Percentiles rank a stretch among this genome's conserved stretches.
phyloP scores from a whole-genome alignment of 2,329 filamentous ascomycete species.

The Cladophialophora carrionii region DNA sequence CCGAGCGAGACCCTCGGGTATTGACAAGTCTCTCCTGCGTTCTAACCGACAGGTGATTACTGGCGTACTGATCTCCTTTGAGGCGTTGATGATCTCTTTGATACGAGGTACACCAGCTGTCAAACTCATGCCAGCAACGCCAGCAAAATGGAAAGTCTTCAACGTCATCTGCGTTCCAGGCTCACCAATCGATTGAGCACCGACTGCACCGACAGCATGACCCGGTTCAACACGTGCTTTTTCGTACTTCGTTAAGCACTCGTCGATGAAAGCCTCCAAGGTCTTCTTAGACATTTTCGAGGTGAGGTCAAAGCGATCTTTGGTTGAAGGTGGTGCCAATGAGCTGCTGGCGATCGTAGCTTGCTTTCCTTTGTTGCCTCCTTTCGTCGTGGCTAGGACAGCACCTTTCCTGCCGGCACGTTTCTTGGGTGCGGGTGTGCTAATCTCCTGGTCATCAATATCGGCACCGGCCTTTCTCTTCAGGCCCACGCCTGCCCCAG shows the following conservation, averaged over 20 bases:
- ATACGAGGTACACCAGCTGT: slow-evolving; percentile 99
- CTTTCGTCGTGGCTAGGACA: slow-evolving; percentile 17
- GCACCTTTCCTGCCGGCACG: slow-evolving; percentile 26
- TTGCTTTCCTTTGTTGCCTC: slow-evolving; percentile 34
- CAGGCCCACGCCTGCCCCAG: slow-evolving; percentile 1
- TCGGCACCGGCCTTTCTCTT: slow-evolving; percentile 41
- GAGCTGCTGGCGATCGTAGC: slow-evolving; percentile 5
- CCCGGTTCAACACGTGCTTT: slow-evolving; percentile 91
- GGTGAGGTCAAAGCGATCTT: slow-evolving; percentile 63
- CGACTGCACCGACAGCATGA: slow-evolving; percentile 92
- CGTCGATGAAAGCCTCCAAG: slow-evolving; percentile 72
- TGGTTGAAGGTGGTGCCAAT: slow-evolving; percentile 34
- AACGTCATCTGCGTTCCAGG: slow-evolving; percentile 99
- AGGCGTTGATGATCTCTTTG: slow-evolving; percentile 99
- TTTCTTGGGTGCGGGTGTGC: slow-evolving; percentile 38
- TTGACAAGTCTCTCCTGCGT: slow-evolving; percentile 35
- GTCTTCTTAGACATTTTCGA: slow-evolving; percentile 80
- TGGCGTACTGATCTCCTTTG: slow-evolving; percentile 88
- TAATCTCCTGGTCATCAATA: slow-evolving; percentile 44
- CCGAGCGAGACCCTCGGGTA: slow-evolving; percentile 58
- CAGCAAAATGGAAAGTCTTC: slow-evolving; percentile 99
- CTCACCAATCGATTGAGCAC: slow-evolving; percentile 96
- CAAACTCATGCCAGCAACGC: slow-evolving; percentile 99
- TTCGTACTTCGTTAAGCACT: slow-evolving; percentile 88
- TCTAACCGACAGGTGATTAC: slow-evolving; percentile 81